Evolutionary conservation across 1,139 yeast genomes (phyloP).

Genomic region (Blastobotrys malaysiensis): DNA sequence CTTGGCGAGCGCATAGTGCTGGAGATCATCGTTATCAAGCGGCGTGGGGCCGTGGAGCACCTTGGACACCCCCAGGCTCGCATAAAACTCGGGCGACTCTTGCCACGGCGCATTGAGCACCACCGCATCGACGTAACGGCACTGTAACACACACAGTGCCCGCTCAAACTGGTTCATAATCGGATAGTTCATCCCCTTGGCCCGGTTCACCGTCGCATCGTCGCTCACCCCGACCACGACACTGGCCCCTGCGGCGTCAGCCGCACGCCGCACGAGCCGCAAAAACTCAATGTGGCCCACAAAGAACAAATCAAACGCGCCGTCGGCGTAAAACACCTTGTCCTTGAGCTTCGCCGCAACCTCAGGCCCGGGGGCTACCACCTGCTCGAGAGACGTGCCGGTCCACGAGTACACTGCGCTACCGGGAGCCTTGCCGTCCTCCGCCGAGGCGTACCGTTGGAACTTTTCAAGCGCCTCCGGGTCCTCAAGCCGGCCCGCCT

Average conservation of each 20-base stretch:
- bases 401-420: slow-evolving; percentile 51
- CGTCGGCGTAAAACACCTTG: slow-evolving; percentile 61
- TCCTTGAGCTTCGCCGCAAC: slow-evolving; percentile 17
- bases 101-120: slow-evolving; percentile 62
- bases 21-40: slow-evolving; percentile 36
- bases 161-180: slow-evolving; percentile 87
- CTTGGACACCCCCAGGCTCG: slow-evolving; percentile 37
- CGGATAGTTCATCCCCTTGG: slow-evolving; percentile 67
- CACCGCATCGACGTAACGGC: slow-evolving; percentile 76
- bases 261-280: slow-evolving; percentile 38
- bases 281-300: slow-evolving; percentile 85
- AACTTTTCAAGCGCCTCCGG: slow-evolving; percentile 38
- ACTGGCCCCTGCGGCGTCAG: slow-evolving; percentile 29
- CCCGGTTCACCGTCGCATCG: slow-evolving; percentile 51
- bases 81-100: slow-evolving; percentile 42
- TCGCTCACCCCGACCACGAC: slow-evolving; percentile 69
- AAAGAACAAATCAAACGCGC: slow-evolving; percentile 87
- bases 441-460: slow-evolving; percentile 56
- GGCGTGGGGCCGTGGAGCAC: slow-evolving; percentile 63
- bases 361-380: slow-evolving; percentile 32
- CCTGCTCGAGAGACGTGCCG: slow-evolving; percentile 15
- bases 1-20: slow-evolving; percentile 35
- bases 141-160: slow-evolving; percentile 79
- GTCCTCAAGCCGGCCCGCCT: slow-evolving; percentile 26
- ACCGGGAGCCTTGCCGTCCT: slow-evolving; percentile 55